Conservation (phyloP, 2,329 filamentous ascomycete genomes). For the Phialophora expanda region DNA sequence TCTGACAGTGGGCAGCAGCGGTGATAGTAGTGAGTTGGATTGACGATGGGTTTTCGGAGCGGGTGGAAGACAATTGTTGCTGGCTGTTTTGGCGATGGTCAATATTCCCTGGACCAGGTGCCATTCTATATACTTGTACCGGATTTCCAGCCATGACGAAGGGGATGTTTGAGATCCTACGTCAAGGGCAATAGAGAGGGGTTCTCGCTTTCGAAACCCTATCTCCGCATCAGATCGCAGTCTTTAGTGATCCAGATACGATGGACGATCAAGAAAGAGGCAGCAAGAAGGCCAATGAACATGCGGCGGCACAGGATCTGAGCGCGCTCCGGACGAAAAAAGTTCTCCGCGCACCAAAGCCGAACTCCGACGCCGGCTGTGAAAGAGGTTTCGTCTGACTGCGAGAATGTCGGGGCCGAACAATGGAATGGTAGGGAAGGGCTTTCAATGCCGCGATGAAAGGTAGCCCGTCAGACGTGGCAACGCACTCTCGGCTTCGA, state of each 20-base stretch:
- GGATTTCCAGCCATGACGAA: background rate
- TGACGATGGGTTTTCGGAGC: background rate
- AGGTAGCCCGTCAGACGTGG: background rate
- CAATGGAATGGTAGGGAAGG: too few species aligned
- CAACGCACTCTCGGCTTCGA: background rate
- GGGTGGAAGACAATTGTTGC: background rate
- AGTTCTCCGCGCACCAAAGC: background rate
- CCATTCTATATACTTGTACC: constrained; percentile 10
- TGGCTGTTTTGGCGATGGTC: background rate
- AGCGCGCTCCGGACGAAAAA: background rate
- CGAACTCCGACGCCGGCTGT: background rate
- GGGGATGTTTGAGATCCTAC: background rate
- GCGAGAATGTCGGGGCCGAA: background rate
- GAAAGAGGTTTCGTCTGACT: background rate
- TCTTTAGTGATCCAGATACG: background rate
- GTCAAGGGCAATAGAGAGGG: background rate
- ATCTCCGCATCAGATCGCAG: background rate
- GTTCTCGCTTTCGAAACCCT: background rate
- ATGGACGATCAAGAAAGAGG: background rate
- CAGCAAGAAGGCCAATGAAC: background rate
- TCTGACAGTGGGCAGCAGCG: background rate
- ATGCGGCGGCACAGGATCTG: background rate
- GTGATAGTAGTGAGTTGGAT: background rate
- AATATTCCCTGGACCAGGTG: background rate
- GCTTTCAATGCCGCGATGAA: too few species aligned